phyloP scores from a whole-genome alignment of 2,329 filamentous ascomycete genomes.

The Epichloe uncinata region DNA sequence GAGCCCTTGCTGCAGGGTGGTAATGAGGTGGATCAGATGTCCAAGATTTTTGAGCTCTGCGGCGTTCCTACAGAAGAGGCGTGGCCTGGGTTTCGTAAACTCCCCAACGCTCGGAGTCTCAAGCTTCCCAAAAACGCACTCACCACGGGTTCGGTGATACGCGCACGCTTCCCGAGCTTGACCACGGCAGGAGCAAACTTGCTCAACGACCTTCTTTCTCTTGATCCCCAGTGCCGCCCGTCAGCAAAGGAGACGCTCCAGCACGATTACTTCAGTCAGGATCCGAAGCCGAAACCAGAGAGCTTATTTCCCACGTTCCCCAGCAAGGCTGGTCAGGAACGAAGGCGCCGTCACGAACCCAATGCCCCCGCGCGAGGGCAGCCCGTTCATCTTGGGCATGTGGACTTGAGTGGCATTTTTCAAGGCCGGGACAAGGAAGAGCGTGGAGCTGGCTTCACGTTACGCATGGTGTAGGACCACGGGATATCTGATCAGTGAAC shows the following conservation, averaged over 20 bases:
- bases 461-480: conserved; percentile 41
- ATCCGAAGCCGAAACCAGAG: conserved; percentile 78
- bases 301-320: conserved; percentile 96
- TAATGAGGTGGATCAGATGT: conserved; percentile 85
- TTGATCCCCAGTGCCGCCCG: conserved; percentile 63
- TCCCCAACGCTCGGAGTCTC: conserved; percentile 75
- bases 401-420: conserved; percentile 62
- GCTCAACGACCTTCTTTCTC: conserved; percentile 53
- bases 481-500: not conserved
- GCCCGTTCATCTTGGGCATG: conserved; percentile 38
- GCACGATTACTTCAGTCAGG: conserved; percentile 78
- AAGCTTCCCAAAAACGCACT: conserved; percentile 45
- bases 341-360: conserved; percentile 56
- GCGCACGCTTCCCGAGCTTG: conserved; percentile 68
- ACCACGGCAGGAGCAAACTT: conserved; percentile 61
- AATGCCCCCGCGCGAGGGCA: conserved; percentile 72
- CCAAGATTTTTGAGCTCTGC: conserved; percentile 78
- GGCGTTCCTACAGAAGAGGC: conserved; percentile 69
- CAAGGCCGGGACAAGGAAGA: conserved; percentile 51
- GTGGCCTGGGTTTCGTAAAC: conserved; percentile 77
- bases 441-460: conserved; percentile 49
- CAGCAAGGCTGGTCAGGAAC: conserved; percentile 86
- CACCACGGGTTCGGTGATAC: conserved; percentile 41
- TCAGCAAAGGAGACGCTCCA: conserved; percentile 59
- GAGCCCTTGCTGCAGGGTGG: conserved; percentile 75